phyloP scores from a whole-genome alignment of 2,329 filamentous ascomycete species.

The Pseudopyricularia javanii region DNA sequence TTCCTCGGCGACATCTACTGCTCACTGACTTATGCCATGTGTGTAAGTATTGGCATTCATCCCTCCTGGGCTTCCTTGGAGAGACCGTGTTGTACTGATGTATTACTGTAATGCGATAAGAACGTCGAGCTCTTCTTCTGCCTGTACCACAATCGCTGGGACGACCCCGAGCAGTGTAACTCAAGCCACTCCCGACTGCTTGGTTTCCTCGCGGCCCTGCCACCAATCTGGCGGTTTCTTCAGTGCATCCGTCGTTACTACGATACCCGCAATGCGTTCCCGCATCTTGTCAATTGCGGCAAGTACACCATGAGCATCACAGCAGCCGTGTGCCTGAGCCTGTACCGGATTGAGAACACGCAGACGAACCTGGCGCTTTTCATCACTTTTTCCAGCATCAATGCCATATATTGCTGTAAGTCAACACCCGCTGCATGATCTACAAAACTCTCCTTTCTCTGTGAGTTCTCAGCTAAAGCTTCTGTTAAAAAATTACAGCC shows the following conservation, averaged over 20 bases:
- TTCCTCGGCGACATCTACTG: slow-evolving; percentile 97
- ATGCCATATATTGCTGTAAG: slow-evolving; percentile 69
- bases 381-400: slow-evolving; percentile 68
- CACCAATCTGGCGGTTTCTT: slow-evolving; percentile 78
- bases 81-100: no score
- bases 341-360: slow-evolving; percentile 65
- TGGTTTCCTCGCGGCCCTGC: slow-evolving; percentile 74
- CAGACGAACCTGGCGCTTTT: slow-evolving; percentile 54
- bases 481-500: slow-evolving; percentile 24
- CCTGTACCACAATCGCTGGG: slow-evolving; percentile 72
- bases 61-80: background rate
- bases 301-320: slow-evolving; percentile 84
- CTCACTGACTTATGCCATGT: slow-evolving; percentile 80
- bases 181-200: slow-evolving; percentile 72
- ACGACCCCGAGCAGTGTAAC: slow-evolving; percentile 64
- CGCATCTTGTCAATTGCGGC: slow-evolving; percentile 81
- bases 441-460: background rate
- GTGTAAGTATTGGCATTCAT: slow-evolving; percentile 41
- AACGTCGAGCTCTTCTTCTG: slow-evolving; percentile 94
- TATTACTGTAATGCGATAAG: slow-evolving; percentile 24
- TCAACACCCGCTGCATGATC: slow-evolving; percentile 4
- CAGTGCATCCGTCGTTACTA: slow-evolving; percentile 85
- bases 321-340: slow-evolving; percentile 62
- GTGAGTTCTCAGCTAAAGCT: no score
- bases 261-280: slow-evolving; percentile 79